A percentile compares a stretch with the other conserved stretches of the same genome.
Conservation (phyloP, 164 flowering plant genomes). For the Macadamia tetraphylla region DNA sequence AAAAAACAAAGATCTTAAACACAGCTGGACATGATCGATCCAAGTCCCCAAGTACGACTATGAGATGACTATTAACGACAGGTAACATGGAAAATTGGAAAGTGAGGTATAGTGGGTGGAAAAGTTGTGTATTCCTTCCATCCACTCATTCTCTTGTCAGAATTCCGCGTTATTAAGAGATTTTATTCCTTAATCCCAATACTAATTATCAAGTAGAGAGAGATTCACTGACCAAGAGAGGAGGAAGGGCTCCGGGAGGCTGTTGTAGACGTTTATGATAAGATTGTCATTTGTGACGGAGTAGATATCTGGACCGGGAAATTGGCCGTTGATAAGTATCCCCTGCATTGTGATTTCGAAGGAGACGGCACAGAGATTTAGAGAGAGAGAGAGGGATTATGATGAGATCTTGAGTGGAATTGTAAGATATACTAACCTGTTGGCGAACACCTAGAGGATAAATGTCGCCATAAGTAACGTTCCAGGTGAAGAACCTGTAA, state of each 20-base stretch:
- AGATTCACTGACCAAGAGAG: conserved; percentile 52
- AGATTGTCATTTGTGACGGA: conserved; percentile 73
- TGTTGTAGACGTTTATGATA: conserved; percentile 63
- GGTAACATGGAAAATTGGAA: no score
- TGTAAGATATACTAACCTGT: conserved; percentile 31
- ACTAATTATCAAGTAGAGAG: not conserved
- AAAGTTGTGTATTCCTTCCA: no score
- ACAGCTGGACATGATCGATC: no score
- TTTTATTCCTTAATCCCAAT: no score
- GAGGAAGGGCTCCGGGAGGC: conserved; percentile 73
- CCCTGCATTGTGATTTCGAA: conserved; percentile 33
- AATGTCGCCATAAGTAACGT: conserved; percentile 50
- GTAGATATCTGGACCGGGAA: conserved; percentile 79
- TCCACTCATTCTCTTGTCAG: no score
- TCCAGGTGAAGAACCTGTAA: conserved; percentile 53
- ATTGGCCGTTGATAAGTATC: conserved; percentile 72
- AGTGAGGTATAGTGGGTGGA: no score
- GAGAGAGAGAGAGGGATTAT: not conserved
- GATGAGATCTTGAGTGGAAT: not conserved
- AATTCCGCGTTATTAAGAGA: no score
- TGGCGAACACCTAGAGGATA: conserved; percentile 60
- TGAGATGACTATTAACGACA: no score
- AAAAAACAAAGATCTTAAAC: no score
- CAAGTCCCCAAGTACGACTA: no score
- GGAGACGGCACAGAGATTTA: not conserved